A percentile compares a stretch with the other conserved stretches of the same genome.
These are phyloP conservation scores for Dothideomycetes sp. DNA, from an alignment of 2,329 filamentous ascomycete genomes.

Conservation along the genomic window DNA sequence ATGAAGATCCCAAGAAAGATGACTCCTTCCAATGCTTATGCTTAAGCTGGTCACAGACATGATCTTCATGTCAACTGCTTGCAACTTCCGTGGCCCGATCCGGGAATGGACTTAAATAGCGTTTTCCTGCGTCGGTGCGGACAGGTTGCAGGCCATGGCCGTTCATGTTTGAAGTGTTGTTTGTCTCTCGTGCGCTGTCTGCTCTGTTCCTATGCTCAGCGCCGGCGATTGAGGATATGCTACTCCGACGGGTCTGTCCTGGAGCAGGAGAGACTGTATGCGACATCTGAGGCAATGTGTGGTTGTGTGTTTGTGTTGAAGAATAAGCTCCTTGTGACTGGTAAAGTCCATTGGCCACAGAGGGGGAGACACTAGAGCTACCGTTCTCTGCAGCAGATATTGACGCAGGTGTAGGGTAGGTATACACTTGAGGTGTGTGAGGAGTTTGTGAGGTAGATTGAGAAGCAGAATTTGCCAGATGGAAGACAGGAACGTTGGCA, in stretches of 20 bases:
- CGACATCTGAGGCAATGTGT: slow-evolving; percentile 21
- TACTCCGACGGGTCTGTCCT: slow-evolving; percentile 15
- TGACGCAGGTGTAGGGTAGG: slow-evolving; percentile 5
- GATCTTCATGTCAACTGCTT: slow-evolving; percentile 4
- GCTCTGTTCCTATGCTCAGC: slow-evolving; percentile 16
- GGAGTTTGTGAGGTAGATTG: slow-evolving; percentile 8
- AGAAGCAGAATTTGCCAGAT: slow-evolving; percentile 28
- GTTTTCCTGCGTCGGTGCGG: slow-evolving; percentile 3
- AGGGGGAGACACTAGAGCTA: slow-evolving; percentile 4
- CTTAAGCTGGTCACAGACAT: no score
- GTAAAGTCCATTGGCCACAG: slow-evolving; percentile 1
- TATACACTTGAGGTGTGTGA: slow-evolving; percentile 8
- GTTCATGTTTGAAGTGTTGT: slow-evolving; percentile 4
- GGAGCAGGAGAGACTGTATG: slow-evolving; percentile 14
- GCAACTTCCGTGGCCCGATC: slow-evolving; percentile 4
- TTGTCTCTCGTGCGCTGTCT: slow-evolving; percentile 18
- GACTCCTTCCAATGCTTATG: no score
- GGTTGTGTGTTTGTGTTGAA: slow-evolving; percentile 21
- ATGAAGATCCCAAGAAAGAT: no score
- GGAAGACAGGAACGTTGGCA: slow-evolving; percentile 80
- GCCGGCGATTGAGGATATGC: slow-evolving; percentile 13
- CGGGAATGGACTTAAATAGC: slow-evolving; percentile 5
- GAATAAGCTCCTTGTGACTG: slow-evolving; percentile 3
- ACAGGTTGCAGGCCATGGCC: slow-evolving; percentile 6
- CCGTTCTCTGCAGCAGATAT: slow-evolving; percentile 1